Percentiles rank a stretch among this genome's conserved stretches.
Evolutionary conservation across 495 filamentous ascomycete genomes (phyloP).

Genomic region (Parachaetomium inaequale): DNA sequence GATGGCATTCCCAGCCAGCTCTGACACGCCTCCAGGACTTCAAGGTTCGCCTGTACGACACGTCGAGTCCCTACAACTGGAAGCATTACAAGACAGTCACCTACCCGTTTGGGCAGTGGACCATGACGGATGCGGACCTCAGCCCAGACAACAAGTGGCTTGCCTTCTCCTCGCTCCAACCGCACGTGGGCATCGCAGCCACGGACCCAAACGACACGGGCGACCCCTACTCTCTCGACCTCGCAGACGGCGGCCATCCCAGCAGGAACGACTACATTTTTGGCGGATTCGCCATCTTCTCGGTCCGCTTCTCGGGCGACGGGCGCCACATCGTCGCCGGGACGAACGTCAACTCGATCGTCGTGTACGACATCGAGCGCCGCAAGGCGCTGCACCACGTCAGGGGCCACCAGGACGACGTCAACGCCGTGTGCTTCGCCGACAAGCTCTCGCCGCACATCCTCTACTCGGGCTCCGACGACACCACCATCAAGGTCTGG

Average conservation of each 20-base stretch:
- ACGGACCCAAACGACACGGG: slow-evolving; percentile 78
- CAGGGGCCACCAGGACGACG: slow-evolving; percentile 76
- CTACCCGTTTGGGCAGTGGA: slow-evolving; percentile 88
- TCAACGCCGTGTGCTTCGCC: slow-evolving; percentile 96
- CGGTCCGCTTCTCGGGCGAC: slow-evolving; percentile 88
- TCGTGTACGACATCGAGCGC: slow-evolving; percentile 91
- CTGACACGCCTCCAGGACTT: slow-evolving; percentile 57
- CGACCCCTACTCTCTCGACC: slow-evolving; percentile 72
- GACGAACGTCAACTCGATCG: slow-evolving; percentile 70
- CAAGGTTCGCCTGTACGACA: slow-evolving; percentile 94
- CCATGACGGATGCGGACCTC: slow-evolving; percentile 87
- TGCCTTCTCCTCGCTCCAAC: slow-evolving; percentile 82
- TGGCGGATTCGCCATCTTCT: slow-evolving; percentile 68
- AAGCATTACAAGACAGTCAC: slow-evolving; percentile 89
- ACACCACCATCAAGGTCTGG: slow-evolving; percentile 93
- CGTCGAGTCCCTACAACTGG: slow-evolving; percentile 93
- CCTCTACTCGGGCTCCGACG: slow-evolving; percentile 93
- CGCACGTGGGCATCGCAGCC: slow-evolving; percentile 75
- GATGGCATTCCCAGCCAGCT: neutral
- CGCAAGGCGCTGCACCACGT: slow-evolving; percentile 69
- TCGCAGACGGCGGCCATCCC: slow-evolving; percentile 47
- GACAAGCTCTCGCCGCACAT: slow-evolving; percentile 89
- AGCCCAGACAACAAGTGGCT: slow-evolving; percentile 90
- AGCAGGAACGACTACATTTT: slow-evolving; percentile 34
- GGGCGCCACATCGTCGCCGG: slow-evolving; percentile 89